phyloP scores from a whole-genome alignment of 1,284 basidiomycete species.

The Neotropicomus parvogracilis region DNA sequence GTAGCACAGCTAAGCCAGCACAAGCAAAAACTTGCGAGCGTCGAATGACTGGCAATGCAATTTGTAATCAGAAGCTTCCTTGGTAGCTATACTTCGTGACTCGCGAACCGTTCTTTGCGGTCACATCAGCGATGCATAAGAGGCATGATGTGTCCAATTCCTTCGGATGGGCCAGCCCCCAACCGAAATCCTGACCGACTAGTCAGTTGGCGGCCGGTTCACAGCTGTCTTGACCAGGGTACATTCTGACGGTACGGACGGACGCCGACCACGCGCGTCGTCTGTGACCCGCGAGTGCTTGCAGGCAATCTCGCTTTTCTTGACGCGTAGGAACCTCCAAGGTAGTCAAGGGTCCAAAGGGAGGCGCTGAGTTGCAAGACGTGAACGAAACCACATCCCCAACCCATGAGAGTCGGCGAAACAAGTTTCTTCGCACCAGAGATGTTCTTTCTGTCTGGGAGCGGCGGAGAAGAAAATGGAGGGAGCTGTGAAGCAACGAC shows the following conservation, averaged over 20 bases:
- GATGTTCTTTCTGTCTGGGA: conserved; percentile 47
- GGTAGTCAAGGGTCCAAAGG: conserved; percentile 76
- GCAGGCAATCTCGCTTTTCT: conserved; percentile 44
- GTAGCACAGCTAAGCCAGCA: too few relatives aligned
- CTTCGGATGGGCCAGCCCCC: conserved; percentile 53
- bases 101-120: too few relatives aligned
- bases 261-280: conserved; percentile 67
- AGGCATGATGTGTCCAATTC: too few relatives aligned
- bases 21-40: too few relatives aligned
- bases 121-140: too few relatives aligned
- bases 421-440: conserved; percentile 73
- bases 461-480: conserved; percentile 86
- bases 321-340: conserved; percentile 68
- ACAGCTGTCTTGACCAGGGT: conserved; percentile 75
- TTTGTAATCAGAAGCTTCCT: too few relatives aligned
- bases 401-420: conserved; percentile 84
- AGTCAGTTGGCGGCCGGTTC: conserved; percentile 56
- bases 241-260: conserved; percentile 78
- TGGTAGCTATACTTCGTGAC: too few relatives aligned
- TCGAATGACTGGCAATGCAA: too few relatives aligned
- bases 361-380: conserved; percentile 74
- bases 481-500: conserved; percentile 78
- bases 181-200: conserved; percentile 27
- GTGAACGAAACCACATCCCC: conserved; percentile 85
- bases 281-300: conserved; percentile 66